These are phyloP conservation scores for Testicularia cyperi DNA, from an alignment of 1,284 basidiomycete genomes.

Conservation along the genomic window DNA sequence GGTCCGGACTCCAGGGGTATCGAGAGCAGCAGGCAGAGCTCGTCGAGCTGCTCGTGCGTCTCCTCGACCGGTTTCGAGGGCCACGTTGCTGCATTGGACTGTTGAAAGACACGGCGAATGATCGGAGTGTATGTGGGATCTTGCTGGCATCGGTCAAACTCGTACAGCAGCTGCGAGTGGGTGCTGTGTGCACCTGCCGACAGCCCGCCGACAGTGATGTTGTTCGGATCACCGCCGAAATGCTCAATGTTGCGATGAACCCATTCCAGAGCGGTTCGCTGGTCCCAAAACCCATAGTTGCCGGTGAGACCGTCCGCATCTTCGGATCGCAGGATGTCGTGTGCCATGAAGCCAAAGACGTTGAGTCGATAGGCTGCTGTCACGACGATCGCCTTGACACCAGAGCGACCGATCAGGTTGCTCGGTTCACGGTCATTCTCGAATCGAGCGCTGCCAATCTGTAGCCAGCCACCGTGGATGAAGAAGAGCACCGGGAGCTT, in stretches of 20 bases:
- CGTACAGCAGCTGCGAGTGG: slow-evolving; percentile 57
- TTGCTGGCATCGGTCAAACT: slow-evolving; percentile 23
- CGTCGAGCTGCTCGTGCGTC: slow-evolving; percentile 19
- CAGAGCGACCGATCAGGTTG: slow-evolving; percentile 15
- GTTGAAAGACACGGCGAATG: slow-evolving; percentile 29
- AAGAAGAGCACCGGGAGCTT: slow-evolving; percentile 35
- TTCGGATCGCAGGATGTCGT: slow-evolving; percentile 12
- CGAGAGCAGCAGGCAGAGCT: slow-evolving; percentile 12
- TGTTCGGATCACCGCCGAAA: slow-evolving; percentile 52
- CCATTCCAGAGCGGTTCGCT: slow-evolving; percentile 48
- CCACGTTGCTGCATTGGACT: slow-evolving; percentile 33
- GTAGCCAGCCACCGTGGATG: slow-evolving; percentile 41
- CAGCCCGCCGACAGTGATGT: slow-evolving; percentile 56
- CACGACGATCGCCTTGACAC: slow-evolving; percentile 26
- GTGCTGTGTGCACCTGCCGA: slow-evolving; percentile 58
- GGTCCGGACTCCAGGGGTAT: slow-evolving; percentile 2
- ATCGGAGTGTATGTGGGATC: slow-evolving; percentile 18
- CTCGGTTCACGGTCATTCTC: slow-evolving; percentile 9
- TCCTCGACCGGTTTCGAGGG: slow-evolving; percentile 61
- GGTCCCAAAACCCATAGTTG: slow-evolving; percentile 47
- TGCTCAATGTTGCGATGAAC: slow-evolving; percentile 41
- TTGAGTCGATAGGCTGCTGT: slow-evolving; percentile 36
- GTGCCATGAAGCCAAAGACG: slow-evolving; percentile 39
- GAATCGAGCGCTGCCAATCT: slow-evolving; percentile 27
- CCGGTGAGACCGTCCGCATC: slow-evolving; percentile 19